A percentile compares a stretch with the other conserved stretches of the same genome.
Conservation (phyloP, 2,329 filamentous ascomycete genomes). For the Colletotrichum sp. region DNA sequence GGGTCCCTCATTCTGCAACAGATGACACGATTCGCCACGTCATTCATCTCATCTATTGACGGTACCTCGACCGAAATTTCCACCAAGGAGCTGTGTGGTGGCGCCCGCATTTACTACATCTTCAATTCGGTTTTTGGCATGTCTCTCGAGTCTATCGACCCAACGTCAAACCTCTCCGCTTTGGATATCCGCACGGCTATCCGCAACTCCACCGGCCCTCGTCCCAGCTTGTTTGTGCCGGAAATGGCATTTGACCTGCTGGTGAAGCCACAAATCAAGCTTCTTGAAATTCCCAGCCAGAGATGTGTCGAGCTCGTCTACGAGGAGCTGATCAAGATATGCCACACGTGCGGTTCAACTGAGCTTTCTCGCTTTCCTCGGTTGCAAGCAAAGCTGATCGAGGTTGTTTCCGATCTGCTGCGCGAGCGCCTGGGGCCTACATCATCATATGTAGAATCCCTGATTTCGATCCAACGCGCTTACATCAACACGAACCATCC, state of each 20-base stretch:
- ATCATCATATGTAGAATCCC: slow-evolving; percentile 90
- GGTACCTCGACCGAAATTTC: slow-evolving; percentile 98
- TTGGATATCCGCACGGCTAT: slow-evolving; percentile 97
- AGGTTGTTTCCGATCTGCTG: slow-evolving; percentile 94
- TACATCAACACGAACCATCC: slow-evolving; percentile 99
- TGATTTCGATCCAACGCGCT: slow-evolving; percentile 95
- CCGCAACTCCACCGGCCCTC: slow-evolving; percentile 94
- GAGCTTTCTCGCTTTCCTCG: slow-evolving; percentile 92
- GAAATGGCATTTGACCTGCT: slow-evolving; percentile 97
- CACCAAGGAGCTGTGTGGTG: slow-evolving; percentile 95
- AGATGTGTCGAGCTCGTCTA: slow-evolving; percentile 98
- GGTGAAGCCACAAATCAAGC: slow-evolving; percentile 98
- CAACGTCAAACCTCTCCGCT: slow-evolving; percentile 91
- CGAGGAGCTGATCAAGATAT: slow-evolving; percentile 99
- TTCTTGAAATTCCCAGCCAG: slow-evolving; percentile 92
- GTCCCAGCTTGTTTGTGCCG: slow-evolving; percentile 94
- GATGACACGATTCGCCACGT: slow-evolving; percentile 97
- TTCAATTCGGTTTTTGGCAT: slow-evolving; percentile 99
- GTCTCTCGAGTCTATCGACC: slow-evolving; percentile 93
- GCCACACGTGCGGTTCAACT: slow-evolving; percentile 95
- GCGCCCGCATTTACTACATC: slow-evolving; percentile 96
- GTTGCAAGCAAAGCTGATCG: slow-evolving; percentile 94
- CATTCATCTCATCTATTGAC: slow-evolving; percentile 98
- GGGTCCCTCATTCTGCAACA: slow-evolving; percentile 94
- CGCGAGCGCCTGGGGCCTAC: slow-evolving; percentile 90